phyloP scores from a whole-genome alignment of 108 stramenopile genomes.

The Cylindrotheca closterium region DNA sequence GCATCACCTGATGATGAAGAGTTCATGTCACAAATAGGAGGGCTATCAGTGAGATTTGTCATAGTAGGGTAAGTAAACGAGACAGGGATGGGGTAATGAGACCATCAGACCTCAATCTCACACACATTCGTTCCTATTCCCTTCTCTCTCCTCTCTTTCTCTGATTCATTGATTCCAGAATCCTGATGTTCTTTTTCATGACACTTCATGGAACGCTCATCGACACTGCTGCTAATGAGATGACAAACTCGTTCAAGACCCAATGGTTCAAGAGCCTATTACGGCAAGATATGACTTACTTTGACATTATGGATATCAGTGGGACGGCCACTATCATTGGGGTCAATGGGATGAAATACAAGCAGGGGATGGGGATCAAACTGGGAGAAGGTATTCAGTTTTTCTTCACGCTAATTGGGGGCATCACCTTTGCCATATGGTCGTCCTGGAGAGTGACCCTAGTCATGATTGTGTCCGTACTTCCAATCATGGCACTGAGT shows the following conservation, averaged over 20 bases:
- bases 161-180: too few relatives aligned
- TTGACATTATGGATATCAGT: constrained; percentile 46
- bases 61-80: too few relatives aligned
- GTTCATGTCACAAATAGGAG: too few relatives aligned
- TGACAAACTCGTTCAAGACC: constrained; percentile 29
- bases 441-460: constrained; percentile 36
- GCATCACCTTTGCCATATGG: constrained; percentile 38
- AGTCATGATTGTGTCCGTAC: constrained; percentile 14
- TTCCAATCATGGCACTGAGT: constrained; percentile 41
- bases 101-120: too few relatives aligned
- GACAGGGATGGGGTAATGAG: too few relatives aligned
- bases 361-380: constrained; percentile 33
- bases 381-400: constrained; percentile 38
- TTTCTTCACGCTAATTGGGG: constrained; percentile 30
- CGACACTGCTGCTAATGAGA: constrained; percentile 39
- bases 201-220: too few relatives aligned
- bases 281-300: constrained; percentile 59
- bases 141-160: too few relatives aligned
- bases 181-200: too few relatives aligned
- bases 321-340: constrained; percentile 41
- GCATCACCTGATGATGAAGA: too few relatives aligned
- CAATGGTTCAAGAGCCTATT: constrained; percentile 53
- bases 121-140: too few relatives aligned
- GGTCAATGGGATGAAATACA: constrained; percentile 36
- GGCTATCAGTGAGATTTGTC: too few relatives aligned